Evolutionary conservation across 176 grass and related monocot genomes (phyloP), one percentile per base, ranked within the genome.

Genomic region (Luzula sylvatica): DNA sequence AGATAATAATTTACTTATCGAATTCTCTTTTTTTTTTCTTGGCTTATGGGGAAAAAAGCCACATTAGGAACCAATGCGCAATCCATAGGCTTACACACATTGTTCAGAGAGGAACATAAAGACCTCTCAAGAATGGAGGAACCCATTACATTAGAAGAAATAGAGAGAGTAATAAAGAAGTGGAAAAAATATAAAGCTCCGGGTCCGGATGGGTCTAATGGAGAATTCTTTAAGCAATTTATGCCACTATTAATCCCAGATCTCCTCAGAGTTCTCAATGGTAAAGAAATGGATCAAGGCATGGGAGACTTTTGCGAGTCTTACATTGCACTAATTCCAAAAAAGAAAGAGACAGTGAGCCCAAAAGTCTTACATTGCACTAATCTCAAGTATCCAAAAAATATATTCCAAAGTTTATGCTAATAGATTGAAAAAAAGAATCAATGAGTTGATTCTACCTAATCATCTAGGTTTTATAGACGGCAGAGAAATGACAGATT

Each of bases 311-410:
- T 52, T 0, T 22, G 25, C 5, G 5, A 20, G 4, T 58, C 54
- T 35, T 12, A 16, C 11, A 58, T 58, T 7, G 13, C 14, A 3
- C 54, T 58, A 7, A 58, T 58, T 6, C 54, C 24, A 2, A 58
- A 58, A 26, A 38, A 38, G 7, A 0, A 38, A 1, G 3, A 11
- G 15, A 15, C 8, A 15, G 7, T 4, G 2, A 58, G 12, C 4
- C n/a, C 56, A 5, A 61, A 61, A 40, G 56, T 42, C n/a, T 61
- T 15, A 26, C 3, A 61, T 61, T 18, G 42, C 28, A 8, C 12
- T 61, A 8, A 61, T 61, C 12, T 5, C 30, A 7, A 15, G 29
- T 5, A 22, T 61, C 11, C 40, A 61, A 15, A 61, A 35, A 44
- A 44, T 61, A 11, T 8, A 42, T 23, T 61, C 56, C 9, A 44